Evolutionary conservation across 2,329 filamentous ascomycete species (phyloP).

Genomic region (Penicillium nordicum): DNA sequence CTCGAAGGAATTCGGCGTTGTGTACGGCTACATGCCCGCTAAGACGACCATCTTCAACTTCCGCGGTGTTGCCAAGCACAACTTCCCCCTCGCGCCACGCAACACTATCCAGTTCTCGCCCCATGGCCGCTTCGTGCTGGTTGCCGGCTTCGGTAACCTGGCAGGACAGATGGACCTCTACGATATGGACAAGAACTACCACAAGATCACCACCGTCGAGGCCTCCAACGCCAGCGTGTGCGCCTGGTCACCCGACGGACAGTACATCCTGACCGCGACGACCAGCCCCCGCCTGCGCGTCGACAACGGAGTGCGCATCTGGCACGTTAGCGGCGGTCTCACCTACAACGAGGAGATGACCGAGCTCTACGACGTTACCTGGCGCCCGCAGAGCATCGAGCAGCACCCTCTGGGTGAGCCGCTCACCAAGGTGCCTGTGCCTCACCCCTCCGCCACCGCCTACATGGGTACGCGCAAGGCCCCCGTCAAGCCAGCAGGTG

Average conservation of each 20-base stretch:
- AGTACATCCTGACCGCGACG: conserved; percentile 94
- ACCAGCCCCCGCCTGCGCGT: conserved; percentile 92
- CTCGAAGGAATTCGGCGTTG: conserved; percentile 94
- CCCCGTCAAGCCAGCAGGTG: conserved; percentile 93
- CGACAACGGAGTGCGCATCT: conserved; percentile 93
- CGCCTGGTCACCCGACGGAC: conserved; percentile 95
- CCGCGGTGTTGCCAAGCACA: conserved; percentile 76
- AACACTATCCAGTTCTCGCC: conserved; percentile 97
- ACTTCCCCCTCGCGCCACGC: conserved; percentile 79
- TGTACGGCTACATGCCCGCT: conserved; percentile 98
- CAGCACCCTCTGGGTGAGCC: conserved; percentile 65
- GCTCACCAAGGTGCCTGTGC: conserved; percentile 67
- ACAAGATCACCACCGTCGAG: conserved; percentile 89
- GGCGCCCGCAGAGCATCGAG: conserved; percentile 71
- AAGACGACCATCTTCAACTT: conserved; percentile 98
- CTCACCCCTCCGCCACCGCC: conserved; percentile 76
- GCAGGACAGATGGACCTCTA: conserved; percentile 97
- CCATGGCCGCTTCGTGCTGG: conserved; percentile 84
- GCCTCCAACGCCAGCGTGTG: conserved; percentile 94
- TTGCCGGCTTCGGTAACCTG: conserved; percentile 95
- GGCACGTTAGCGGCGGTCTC: conserved; percentile 81
- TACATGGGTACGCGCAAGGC: conserved; percentile 88
- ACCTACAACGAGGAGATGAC: conserved; percentile 96
- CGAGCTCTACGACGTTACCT: conserved; percentile 86
- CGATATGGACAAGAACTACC: conserved; percentile 89